A percentile compares a stretch with the other conserved stretches of the same genome.
Evolutionary conservation across 179 eudicot species (phyloP).

Genomic region (Spinacia oleracea): DNA sequence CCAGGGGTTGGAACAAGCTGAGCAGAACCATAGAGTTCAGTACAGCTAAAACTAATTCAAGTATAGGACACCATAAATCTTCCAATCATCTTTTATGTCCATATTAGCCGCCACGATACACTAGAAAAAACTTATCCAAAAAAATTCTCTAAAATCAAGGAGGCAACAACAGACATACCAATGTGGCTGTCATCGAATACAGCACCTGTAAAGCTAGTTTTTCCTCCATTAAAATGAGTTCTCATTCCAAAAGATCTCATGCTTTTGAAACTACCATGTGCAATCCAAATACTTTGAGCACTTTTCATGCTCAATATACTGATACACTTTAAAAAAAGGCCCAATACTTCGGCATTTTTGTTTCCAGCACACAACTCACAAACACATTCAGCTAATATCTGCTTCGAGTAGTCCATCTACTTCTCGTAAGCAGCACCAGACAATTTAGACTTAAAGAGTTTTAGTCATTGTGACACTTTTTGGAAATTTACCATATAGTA

Average conservation of each 20-base stretch:
- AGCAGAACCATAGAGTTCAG: not conserved
- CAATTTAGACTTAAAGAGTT: not conserved
- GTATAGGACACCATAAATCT: not conserved
- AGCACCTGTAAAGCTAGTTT: not conserved
- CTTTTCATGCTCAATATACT: not conserved
- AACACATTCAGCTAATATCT: not conserved
- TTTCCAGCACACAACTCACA: not conserved
- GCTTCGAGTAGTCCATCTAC: not conserved
- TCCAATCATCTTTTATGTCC: not conserved
- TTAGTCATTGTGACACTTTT: not conserved
- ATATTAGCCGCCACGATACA: not conserved
- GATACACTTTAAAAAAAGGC: not conserved
- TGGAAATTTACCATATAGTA: not conserved
- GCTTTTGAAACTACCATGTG: not conserved
- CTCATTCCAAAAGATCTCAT: not conserved
- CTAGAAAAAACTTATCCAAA: not conserved
- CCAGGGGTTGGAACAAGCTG: not conserved
- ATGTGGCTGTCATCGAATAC: not conserved
- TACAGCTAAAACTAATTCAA: not conserved
- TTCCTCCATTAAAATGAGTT: not conserved
- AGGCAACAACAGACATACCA: not conserved
- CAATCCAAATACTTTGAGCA: not conserved
- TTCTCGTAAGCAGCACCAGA: not conserved
- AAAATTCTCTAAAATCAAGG: not conserved
- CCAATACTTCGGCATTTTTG: not conserved